These are phyloP conservation scores for Cladosporium velox DNA, from an alignment of 2,329 filamentous ascomycete species.

Conservation along the genomic window DNA sequence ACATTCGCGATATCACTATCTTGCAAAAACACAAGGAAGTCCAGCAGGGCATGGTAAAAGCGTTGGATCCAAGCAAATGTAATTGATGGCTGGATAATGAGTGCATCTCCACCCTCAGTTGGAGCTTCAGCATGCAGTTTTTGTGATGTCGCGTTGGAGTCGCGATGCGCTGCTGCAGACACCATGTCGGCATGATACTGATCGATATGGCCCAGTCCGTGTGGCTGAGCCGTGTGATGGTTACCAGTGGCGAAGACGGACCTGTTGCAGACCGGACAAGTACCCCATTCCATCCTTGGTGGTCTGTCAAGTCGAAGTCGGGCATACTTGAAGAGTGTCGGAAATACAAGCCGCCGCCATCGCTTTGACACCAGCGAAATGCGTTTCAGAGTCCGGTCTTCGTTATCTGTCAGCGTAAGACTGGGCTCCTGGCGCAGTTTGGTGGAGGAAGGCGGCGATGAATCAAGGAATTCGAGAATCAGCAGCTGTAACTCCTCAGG, in stretches of 20 bases:
- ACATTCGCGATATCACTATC: conserved; percentile 22
- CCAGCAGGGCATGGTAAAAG: conserved; percentile 29
- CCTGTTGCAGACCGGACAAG: conserved; percentile 14
- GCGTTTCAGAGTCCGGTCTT: conserved; percentile 54
- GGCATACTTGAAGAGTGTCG: conserved; percentile 60
- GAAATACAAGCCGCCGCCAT: conserved; percentile 57
- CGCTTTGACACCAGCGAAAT: conserved; percentile 56
- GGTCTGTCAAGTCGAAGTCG: conserved; percentile 40
- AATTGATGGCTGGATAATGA: neutral
- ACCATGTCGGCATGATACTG: conserved; percentile 8
- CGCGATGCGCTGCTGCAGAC: neutral
- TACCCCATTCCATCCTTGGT: conserved; percentile 11
- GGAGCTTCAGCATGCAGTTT: conserved; percentile 5
- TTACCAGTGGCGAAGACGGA: neutral
- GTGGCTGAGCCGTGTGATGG: too few species aligned
- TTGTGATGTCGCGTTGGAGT: neutral
- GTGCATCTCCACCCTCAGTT: conserved; percentile 11
- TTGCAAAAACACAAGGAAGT: conserved; percentile 30
- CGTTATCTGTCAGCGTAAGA: conserved; percentile 44
- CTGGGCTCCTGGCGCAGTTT: conserved; percentile 55
- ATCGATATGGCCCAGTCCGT: neutral
- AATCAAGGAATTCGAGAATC: conserved; percentile 59
- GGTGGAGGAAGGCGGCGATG: conserved; percentile 51
- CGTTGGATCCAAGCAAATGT: conserved; percentile 23
- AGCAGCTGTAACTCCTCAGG: conserved; percentile 64